These are phyloP conservation scores for Luzula sylvatica DNA, from an alignment of 176 grass and related monocot species.

Conservation along the genomic window DNA sequence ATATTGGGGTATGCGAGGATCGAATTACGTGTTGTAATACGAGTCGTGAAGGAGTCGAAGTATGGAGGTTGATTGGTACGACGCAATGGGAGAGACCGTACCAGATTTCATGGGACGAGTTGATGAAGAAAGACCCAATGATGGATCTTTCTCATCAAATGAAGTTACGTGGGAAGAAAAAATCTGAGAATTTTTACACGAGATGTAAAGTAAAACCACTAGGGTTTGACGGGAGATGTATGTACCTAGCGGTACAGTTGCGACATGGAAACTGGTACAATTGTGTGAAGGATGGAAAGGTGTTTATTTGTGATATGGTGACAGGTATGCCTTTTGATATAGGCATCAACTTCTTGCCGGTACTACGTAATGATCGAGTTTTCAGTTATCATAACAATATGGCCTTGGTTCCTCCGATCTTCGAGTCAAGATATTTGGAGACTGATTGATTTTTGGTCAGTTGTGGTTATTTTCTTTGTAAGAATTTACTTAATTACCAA, in stretches of 20 bases:
- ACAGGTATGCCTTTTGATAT: background rate
- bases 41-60: background rate
- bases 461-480: too few species aligned
- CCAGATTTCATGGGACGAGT: background rate
- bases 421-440: too few species aligned
- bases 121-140: background rate
- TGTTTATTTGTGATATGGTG: background rate
- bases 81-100: background rate
- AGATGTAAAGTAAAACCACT: background rate
- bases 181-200: background rate
- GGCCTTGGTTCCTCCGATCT: background rate
- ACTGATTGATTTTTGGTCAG: too few species aligned
- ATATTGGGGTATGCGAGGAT: too few species aligned
- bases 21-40: background rate
- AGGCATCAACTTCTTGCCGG: too few species aligned
- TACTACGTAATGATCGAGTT: background rate
- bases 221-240: background rate
- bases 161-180: background rate
- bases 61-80: background rate
- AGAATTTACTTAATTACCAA: too few species aligned
- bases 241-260: background rate
- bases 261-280: background rate
- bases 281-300: background rate
- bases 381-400: constrained; percentile 6
- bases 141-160: background rate